Percentiles rank a stretch among this genome's conserved stretches.
Evolutionary conservation across 306 rosid genomes (phyloP).

Genomic region (Abrus precatorius): DNA sequence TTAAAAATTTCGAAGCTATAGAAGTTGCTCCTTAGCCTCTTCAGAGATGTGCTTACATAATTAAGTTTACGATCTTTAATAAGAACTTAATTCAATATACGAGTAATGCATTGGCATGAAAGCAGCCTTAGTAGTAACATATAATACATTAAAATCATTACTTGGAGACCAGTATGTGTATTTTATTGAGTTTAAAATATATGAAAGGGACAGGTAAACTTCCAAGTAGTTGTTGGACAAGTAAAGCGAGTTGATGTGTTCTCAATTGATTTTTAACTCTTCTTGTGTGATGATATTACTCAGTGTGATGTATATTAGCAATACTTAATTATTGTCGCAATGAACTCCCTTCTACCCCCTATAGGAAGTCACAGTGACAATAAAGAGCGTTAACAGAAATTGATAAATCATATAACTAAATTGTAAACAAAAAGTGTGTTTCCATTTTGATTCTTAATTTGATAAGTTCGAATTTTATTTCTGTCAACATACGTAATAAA

Average conservation of each 20-base stretch:
- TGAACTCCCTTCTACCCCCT: not conserved
- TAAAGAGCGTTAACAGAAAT: not conserved
- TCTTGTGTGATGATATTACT: no score
- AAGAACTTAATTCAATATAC: not conserved
- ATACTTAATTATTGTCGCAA: not conserved
- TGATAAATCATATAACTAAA: not conserved
- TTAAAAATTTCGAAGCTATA: not conserved
- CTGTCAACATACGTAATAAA: not conserved
- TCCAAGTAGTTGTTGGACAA: constrained; percentile 23
- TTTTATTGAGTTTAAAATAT: constrained; percentile 19
- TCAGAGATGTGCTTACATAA: no score
- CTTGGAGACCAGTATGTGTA: not conserved
- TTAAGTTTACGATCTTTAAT: no score
- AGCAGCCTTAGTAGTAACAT: not conserved
- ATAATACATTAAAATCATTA: not conserved
- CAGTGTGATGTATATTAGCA: not conserved
- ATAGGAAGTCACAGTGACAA: not conserved
- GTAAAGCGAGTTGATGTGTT: not conserved
- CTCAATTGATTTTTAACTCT: not conserved
- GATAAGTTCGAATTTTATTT: not conserved
- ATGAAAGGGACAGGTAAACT: not conserved
- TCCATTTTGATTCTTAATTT: not conserved
- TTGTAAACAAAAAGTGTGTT: not conserved
- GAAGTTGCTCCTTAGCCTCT: not conserved
- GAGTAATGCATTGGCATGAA: constrained; percentile 4